Evolutionary conservation across 108 stramenopile genomes (phyloP).

Genomic region (Seminavis robusta): DNA sequence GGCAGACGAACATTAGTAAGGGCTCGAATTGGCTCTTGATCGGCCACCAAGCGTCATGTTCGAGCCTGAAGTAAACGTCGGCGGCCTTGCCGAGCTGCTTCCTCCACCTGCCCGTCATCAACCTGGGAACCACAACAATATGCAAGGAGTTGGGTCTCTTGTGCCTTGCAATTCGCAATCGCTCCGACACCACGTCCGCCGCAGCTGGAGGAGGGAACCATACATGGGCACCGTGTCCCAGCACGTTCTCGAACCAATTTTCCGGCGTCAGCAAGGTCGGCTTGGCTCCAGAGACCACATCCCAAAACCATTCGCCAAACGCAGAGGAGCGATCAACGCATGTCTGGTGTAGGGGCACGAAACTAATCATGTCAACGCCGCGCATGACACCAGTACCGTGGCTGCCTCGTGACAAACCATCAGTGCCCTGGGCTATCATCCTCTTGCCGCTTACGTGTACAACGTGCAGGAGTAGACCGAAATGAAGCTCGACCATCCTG

Average conservation of each 20-base stretch:
- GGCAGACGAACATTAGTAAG: too few relatives aligned
- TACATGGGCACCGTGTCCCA: constrained; percentile 1
- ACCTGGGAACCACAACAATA: constrained; percentile 27
- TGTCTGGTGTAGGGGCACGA: background rate
- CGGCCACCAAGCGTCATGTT: too few relatives aligned
- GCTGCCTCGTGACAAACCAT: constrained; percentile 20
- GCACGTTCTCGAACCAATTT: constrained; percentile 19
- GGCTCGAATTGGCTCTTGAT: too few relatives aligned
- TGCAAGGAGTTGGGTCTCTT: constrained; percentile 20
- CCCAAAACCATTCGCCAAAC: too few relatives aligned
- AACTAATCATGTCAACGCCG: background rate
- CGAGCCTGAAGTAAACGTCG: too few relatives aligned
- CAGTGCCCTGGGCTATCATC: constrained; percentile 21
- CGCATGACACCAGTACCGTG: constrained; percentile 14
- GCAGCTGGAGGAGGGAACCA: constrained; percentile 32
- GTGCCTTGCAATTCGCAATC: constrained; percentile 22
- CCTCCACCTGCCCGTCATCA: constrained; percentile 46
- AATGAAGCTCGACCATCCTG: constrained; percentile 14
- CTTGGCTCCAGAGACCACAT: too few relatives aligned
- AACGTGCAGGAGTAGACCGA: constrained; percentile 8
- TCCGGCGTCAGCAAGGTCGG: too few relatives aligned
- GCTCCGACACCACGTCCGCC: constrained; percentile 27
- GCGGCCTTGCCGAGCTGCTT: too few relatives aligned
- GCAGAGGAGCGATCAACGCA: too few relatives aligned
- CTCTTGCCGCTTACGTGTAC: constrained; percentile 21